A percentile compares a stretch with the other conserved stretches of the same genome.
phyloP scores from a whole-genome alignment of 805 yeast species.

The Cyberlindnera sargentensis region DNA sequence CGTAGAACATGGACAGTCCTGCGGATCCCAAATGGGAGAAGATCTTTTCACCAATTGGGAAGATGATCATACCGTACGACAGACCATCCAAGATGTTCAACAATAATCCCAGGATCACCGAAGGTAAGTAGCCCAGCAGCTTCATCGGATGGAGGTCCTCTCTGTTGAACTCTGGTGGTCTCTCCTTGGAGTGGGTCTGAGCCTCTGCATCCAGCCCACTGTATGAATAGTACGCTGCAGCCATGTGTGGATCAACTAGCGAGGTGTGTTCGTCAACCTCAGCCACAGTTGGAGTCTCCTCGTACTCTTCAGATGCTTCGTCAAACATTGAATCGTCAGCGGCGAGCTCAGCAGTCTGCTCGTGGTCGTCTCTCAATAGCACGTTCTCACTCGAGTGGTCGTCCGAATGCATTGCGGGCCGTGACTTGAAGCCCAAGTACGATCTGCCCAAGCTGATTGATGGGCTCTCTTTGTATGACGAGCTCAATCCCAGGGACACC shows the following conservation, averaged over 20 bases:
- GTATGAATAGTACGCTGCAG: conserved; percentile 10
- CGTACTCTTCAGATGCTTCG: conserved; percentile 1
- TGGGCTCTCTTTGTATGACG: conserved; percentile 15
- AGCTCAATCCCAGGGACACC: conserved; percentile 21
- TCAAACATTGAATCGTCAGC: conserved; percentile 43
- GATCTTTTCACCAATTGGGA: conserved; percentile 78
- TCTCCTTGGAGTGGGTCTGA: neutral
- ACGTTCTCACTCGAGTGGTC: neutral
- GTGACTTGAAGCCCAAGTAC: conserved; percentile 21
- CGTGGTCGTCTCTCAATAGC: conserved; percentile 27
- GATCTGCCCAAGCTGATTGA: conserved; percentile 16
- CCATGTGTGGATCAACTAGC: conserved; percentile 5
- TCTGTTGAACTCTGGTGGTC: conserved; percentile 9
- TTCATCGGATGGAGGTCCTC: conserved; percentile 10
- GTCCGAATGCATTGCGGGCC: neutral
- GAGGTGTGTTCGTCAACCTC: conserved; percentile 5
- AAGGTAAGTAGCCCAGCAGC: conserved; percentile 41
- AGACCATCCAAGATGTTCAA: conserved; percentile 88
- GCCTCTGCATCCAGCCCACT: conserved; percentile 4
- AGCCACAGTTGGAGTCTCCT: too few species aligned
- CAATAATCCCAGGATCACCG: conserved; percentile 78
- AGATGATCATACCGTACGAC: conserved; percentile 96
- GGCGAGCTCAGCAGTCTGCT: conserved; percentile 51
- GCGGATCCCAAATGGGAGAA: conserved; percentile 78
- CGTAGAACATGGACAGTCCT: conserved; percentile 90